A percentile compares a stretch with the other conserved stretches of the same genome.
These are phyloP conservation scores for Baorangia bicolor DNA, from an alignment of 768 basidiomycete genomes.

Conservation along the genomic window DNA sequence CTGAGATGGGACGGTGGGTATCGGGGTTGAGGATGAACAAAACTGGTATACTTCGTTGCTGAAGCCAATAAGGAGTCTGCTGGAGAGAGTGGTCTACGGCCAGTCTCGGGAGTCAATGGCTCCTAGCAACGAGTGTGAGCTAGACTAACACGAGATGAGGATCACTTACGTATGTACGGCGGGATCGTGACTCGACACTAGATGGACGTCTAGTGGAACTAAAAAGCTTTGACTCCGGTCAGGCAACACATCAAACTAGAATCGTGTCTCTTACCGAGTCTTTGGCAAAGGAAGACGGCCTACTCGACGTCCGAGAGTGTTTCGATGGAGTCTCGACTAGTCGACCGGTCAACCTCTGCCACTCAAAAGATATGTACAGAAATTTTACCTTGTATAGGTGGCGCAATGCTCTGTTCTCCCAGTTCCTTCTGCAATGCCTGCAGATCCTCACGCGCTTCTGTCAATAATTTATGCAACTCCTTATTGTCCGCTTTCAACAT, in stretches of 20 bases:
- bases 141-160: not conserved
- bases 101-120: constrained; percentile 47
- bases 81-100: constrained; percentile 42
- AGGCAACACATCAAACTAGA: constrained; percentile 30
- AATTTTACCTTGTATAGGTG: constrained; percentile 43
- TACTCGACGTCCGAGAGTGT: constrained; percentile 43
- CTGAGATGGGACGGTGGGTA: constrained; percentile 28
- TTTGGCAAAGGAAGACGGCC: constrained; percentile 41
- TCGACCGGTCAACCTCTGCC: constrained; percentile 2
- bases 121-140: constrained; percentile 31
- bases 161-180: constrained; percentile 34
- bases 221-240: constrained; percentile 23
- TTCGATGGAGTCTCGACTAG: constrained; percentile 37
- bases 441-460: constrained; percentile 76
- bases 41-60: constrained; percentile 27
- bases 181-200: constrained; percentile 35
- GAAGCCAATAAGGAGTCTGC: constrained; percentile 34
- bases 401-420: constrained; percentile 63
- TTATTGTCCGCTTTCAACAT: constrained; percentile 76
- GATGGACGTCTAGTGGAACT: constrained; percentile 31
- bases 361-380: not conserved
- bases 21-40: constrained; percentile 21
- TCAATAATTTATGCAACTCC: constrained; percentile 71
- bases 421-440: constrained; percentile 68
- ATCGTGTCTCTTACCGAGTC: constrained; percentile 43